These are phyloP conservation scores for Pythium vanterpoolii DNA, from an alignment of 352 stramenopile species.

Conservation along the genomic window DNA sequence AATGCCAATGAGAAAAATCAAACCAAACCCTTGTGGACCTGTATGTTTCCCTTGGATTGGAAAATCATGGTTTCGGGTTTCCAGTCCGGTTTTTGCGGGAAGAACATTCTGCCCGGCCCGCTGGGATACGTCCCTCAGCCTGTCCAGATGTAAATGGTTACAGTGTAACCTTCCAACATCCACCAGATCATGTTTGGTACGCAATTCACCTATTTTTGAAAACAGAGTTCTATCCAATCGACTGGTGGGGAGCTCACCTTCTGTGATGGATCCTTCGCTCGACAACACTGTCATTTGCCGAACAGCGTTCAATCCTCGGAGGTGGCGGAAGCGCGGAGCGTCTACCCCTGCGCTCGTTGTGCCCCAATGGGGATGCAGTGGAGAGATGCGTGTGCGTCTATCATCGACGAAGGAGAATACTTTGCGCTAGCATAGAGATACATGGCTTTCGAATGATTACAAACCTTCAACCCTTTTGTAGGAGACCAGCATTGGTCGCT, in stretches of 20 bases:
- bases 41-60: background rate
- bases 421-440: too few species aligned
- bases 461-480: conserved; percentile 41
- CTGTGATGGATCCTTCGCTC: background rate
- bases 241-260: conserved; percentile 6
- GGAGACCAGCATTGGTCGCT: conserved; percentile 19
- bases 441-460: conserved; percentile 37
- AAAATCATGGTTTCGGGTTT: background rate
- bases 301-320: background rate
- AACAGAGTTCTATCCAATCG: background rate
- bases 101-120: background rate
- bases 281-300: background rate
- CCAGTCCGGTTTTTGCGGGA: background rate
- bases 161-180: background rate
- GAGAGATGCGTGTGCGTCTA: background rate
- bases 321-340: too few species aligned
- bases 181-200: background rate
- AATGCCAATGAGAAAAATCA: too few species aligned
- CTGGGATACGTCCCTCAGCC: too few species aligned
- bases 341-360: too few species aligned
- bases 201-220: background rate
- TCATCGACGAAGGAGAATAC: too few species aligned
- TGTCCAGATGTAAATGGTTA: too few species aligned
- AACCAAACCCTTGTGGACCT: too few species aligned
- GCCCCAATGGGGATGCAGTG: background rate